Base-by-base conservation (phyloP, 2,329 filamentous ascomycete species). In the Botrytis tulipae region DNA sequence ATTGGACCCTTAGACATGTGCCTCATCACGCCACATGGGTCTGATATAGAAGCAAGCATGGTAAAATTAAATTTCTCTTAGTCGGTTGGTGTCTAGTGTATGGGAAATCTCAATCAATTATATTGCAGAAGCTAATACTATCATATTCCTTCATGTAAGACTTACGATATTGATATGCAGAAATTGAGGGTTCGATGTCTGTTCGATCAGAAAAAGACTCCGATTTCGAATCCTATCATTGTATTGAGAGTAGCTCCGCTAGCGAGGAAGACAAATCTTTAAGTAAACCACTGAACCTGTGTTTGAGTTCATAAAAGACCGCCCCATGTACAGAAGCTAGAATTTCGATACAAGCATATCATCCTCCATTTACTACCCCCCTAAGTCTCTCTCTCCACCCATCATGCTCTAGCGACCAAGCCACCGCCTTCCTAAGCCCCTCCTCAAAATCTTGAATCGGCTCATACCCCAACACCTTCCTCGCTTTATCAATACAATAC, bases 391-490 rank as follows among this genome's bases (percentile, higher is more conserved):
- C 20, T 46, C n/a, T 29, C 68, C 68, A 70, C 1, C 68, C 40
- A 61, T 61, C 68, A 61, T 61, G 5, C 40, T 61, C 54, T 12
- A 70, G 20, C 35, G 68, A 70, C 57, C 54, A 61, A 42, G n/a
- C 48, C 8, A 70, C 68, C 6, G 57, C 40, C 32, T 29, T 42
- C 68, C 12, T 32, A 6, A 70, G 14, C 10, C n/a, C 40, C 16
- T 22, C 32, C 29, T 48, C 68, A 14, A 61, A 70, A 37, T 61
- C 40, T 18, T 37, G 37, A 35, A 18, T 40, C 35, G 57, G 68
- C 6, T 37, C 68, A 61, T 44, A 70, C 10, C n/a, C 40, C 32
- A 70, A 42, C 32, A 70, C 40, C 40, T 40, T 44, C 4, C 40
- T 70, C 42, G 68, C 10, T 29, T 61, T 70, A 4, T 70, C 40